These are phyloP conservation scores for Ophiosphaerella korrae DNA, from an alignment of 2,329 filamentous ascomycete genomes.

Conservation along the genomic window DNA sequence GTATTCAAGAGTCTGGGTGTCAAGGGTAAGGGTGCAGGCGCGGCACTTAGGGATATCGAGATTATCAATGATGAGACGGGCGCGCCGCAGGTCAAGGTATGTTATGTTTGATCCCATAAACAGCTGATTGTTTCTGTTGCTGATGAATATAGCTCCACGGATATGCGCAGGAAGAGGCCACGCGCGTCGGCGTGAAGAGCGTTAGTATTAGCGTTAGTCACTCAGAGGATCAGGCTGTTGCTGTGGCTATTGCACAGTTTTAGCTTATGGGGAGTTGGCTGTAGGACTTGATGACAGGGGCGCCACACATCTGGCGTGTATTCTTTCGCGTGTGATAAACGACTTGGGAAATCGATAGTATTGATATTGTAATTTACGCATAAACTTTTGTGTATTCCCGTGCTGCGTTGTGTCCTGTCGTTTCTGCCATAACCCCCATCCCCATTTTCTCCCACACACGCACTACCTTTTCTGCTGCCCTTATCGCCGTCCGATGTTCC, in stretches of 20 bases:
- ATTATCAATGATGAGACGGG: conserved; percentile 81
- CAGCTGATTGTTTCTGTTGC: not conserved
- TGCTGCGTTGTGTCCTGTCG: too few relatives aligned
- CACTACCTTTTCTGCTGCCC: too few relatives aligned
- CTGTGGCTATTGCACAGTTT: conserved; percentile 85
- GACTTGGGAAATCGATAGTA: too few relatives aligned
- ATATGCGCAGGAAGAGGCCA: conserved; percentile 80
- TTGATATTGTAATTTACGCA: too few relatives aligned
- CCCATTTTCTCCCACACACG: too few relatives aligned
- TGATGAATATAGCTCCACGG: conserved; percentile 73
- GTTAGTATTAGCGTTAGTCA: conserved; percentile 96
- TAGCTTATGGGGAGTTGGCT: conserved; percentile 45
- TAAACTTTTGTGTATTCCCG: too few relatives aligned
- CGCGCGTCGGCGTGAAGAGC: conserved; percentile 82
- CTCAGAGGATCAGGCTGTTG: conserved; percentile 90
- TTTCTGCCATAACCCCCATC: too few relatives aligned
- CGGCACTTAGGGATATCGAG: conserved; percentile 92
- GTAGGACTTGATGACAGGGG: too few relatives aligned
- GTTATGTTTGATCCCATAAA: conserved; percentile 62
- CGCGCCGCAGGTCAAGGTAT: conserved; percentile 82
- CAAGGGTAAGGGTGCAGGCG: conserved; percentile 82
- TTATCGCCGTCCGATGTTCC: too few relatives aligned
- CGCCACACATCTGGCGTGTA: too few relatives aligned
- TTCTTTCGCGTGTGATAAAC: too few relatives aligned
- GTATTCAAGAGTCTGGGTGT: conserved; percentile 98